Evolutionary conservation across 768 basidiomycete species (phyloP), one percentile per base, ranked within the genome.

Genomic region (Amanita subjunquillea): DNA sequence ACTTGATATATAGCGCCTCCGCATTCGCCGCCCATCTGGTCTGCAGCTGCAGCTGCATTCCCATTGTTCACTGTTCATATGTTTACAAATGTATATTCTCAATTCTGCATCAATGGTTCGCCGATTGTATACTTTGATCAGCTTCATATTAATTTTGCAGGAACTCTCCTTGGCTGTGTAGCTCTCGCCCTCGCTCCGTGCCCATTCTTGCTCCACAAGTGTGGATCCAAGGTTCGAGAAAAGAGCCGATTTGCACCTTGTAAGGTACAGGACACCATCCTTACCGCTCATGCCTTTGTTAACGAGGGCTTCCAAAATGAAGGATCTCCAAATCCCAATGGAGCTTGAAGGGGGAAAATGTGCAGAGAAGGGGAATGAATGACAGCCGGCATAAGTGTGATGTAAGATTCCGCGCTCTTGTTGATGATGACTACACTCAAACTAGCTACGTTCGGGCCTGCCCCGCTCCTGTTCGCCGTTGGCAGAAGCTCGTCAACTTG

Each of bases 181-280:
- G 72, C 72, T 0, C 65, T 85, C 3, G 55, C 82, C n/a, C 75
- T 84, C 32, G 71, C 77, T 0, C 86, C 85, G 0, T 77, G 74
- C 41, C 84, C 85, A 0, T 80, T 85, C 68, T 59, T 85, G 32
- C 87, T 88, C 70, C 83, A 80, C 66, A 77, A 75, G 53, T 87
- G 79, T 62, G 85, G 87, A 2, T 63, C 78, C 1, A 61, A 60
- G 34, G 78, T 88, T 48, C 71, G 86, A 6, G 61, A 66, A 15
- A 68, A 69, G 54, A 83, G 81, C 58, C 75, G 66, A 55, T 84
- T 79, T 57, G 79, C 83, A 0, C 77, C 76, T 7, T 76, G 75
- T 57, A 61, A 71, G 22, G 73, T 75, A 62, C 27, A 53, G 72
- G 65, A 4, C 15, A 36, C 10, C 34, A 27, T 27, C 6, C 2